Evolutionary conservation across 2,329 filamentous ascomycete species (phyloP).

Genomic region (Aspergillus unguis): DNA sequence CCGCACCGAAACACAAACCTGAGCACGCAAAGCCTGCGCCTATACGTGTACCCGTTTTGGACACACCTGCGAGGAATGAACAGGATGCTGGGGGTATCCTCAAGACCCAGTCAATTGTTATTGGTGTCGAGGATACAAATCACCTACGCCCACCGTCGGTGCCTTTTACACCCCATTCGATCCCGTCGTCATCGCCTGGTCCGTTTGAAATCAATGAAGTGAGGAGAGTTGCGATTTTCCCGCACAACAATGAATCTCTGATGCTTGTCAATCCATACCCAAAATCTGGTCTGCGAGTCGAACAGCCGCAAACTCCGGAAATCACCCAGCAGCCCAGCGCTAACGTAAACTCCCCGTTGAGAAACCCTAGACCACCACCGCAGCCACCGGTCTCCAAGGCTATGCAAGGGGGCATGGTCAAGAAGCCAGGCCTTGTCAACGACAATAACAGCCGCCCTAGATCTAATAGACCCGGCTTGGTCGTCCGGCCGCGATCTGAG

Average conservation of each 20-base stretch:
- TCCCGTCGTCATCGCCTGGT: slow-evolving; percentile 49
- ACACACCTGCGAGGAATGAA: slow-evolving; percentile 17
- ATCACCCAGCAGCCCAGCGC: slow-evolving; percentile 20
- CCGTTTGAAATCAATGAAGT: slow-evolving; percentile 60
- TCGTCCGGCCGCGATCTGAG: slow-evolving; percentile 39
- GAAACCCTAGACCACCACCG: slow-evolving; percentile 57
- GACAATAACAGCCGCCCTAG: slow-evolving; percentile 31
- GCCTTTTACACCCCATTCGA: slow-evolving; percentile 48
- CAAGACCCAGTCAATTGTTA: slow-evolving; percentile 38
- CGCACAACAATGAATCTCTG: slow-evolving; percentile 62
- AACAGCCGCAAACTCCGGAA: slow-evolving; percentile 28
- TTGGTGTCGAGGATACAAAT: slow-evolving; percentile 37
- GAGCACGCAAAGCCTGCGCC: slow-evolving; percentile 18
- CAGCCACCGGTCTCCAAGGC: slow-evolving; percentile 55
- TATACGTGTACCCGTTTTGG: slow-evolving; percentile 19
- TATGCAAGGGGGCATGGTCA: slow-evolving; percentile 27
- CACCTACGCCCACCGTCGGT: slow-evolving; percentile 47
- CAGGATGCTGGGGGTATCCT: slow-evolving; percentile 25
- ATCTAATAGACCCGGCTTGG: slow-evolving; percentile 38
- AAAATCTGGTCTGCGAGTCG: slow-evolving; percentile 27
- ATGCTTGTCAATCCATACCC: slow-evolving; percentile 58
- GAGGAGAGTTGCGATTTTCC: slow-evolving; percentile 58
- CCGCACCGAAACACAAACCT: slow-evolving; percentile 20
- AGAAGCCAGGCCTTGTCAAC: slow-evolving; percentile 2
- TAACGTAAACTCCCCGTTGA: slow-evolving; percentile 55